Percentiles rank a stretch among this genome's conserved stretches.
phyloP scores from a whole-genome alignment of 1,284 basidiomycete genomes.

The Chondrostereum purpureum region DNA sequence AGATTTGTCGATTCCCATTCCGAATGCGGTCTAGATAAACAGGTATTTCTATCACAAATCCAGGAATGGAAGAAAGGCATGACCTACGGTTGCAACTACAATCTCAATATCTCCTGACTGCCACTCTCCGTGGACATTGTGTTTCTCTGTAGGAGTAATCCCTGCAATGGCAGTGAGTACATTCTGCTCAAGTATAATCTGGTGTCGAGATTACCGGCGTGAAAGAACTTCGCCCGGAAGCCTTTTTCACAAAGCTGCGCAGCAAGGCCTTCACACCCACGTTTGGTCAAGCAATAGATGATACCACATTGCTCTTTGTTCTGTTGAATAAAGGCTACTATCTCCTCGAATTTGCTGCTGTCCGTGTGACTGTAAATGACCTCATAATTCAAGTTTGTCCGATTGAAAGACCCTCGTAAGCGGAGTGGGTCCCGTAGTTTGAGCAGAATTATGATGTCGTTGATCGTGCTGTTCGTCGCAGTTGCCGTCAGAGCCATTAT shows the following conservation, averaged over 20 bases:
- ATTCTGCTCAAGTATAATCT: too few relatives aligned
- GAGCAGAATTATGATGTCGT: slow-evolving; percentile 61
- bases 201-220: slow-evolving; percentile 34
- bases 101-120: slow-evolving; percentile 58
- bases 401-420: slow-evolving; percentile 74
- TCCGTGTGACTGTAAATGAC: slow-evolving; percentile 43
- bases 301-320: slow-evolving; percentile 60
- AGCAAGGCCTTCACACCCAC: slow-evolving; percentile 65
- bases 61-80: background rate
- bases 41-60: background rate
- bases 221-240: slow-evolving; percentile 58
- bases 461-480: slow-evolving; percentile 58
- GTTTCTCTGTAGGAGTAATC: background rate
- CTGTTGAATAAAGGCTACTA: slow-evolving; percentile 55
- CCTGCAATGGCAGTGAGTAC: background rate
- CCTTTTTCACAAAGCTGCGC: slow-evolving; percentile 41
- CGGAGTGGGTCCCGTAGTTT: slow-evolving; percentile 43
- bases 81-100: slow-evolving; percentile 66
- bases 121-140: slow-evolving; percentile 56
- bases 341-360: slow-evolving; percentile 42
- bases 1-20: slow-evolving; percentile 91
- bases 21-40: slow-evolving; percentile 54
- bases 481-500: slow-evolving; percentile 85
- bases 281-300: slow-evolving; percentile 64
- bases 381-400: slow-evolving; percentile 71